Evolutionary conservation across 192 early-diverging fungal species (phyloP), one percentile per base, ranked within the genome.

Genomic region (Kappamyces sp.): DNA sequence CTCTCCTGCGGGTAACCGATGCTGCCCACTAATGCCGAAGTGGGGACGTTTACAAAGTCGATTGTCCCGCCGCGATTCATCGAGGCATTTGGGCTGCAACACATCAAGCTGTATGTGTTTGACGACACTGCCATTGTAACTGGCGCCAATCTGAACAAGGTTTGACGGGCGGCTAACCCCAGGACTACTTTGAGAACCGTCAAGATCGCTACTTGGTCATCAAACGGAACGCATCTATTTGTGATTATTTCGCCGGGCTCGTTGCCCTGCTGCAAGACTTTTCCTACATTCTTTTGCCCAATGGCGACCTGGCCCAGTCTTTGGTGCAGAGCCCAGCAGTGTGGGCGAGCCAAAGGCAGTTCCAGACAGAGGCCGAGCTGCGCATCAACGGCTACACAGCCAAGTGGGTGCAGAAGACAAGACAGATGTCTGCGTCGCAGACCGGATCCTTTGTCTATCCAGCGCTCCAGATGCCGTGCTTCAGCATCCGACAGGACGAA

Each of bases 151-250:
- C 33, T 23, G 6, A 8, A 6, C 13, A 7, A 39, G 47, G 55
- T 6, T 58, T 50, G 97, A 94, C 5, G 97, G 97, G 61, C 74
- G 23, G 23, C 23, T 23, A 97, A 55, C 92, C 84, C 68, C 78
- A 74, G 10, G 93, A 99, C 64, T 99, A 99, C 68, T 99, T 99
- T 76, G 86, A 82, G 10, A 84, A 90, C 73, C 80, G 96, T 5
- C 97, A 99, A 69, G 97, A 99, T 74, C 86, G 97, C 23, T 97
- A 96, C 52, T 79, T 97, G 49, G 62, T 74, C 58, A 86, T 97
- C 60, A 50, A 73, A 0, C 68, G 83, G 35, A 61, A 68, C 2
- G 52, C 53, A 36, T 64, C 67, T 1, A 46, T 99, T 13, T 76
- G 82, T 0, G 63, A 77, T 13, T 94, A 94, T 63, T 96, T 86